Base-by-base conservation (phyloP, 441 rosid genomes). In the Capsella rubella region DNA sequence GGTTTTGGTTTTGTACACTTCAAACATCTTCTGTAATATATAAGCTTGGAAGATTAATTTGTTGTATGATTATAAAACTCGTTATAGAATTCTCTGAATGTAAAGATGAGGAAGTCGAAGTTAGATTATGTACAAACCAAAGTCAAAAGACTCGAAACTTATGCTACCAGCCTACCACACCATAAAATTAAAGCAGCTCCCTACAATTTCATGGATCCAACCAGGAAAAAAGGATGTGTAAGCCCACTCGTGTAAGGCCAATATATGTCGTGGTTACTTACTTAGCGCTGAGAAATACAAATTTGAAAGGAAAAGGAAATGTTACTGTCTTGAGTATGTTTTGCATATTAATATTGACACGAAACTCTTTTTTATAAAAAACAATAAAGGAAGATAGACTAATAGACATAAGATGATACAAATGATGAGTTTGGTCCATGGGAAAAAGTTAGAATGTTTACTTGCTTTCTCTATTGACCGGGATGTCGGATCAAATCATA, bases 361-460 rank as follows among this genome's bases (percentile, higher is more conserved):
- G 34, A 34, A 2, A 1, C 25, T 21, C 25, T n/a, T 34, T 34
- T 34, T 5, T 50, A 21, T 50, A 0, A 15, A 16, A 3, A 37
- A 37, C 0, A 2, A 10, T 10, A 10, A 16, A 57, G 45, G 16
- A 2, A 58, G 43, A 8, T 15, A 15, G 59, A 60, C 62, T 27
- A 42, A 32, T 43, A 29, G 56, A 32, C 73, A 55, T 10, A 10
- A 39, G 27, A 15, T 32, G 8, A 55, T 32, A 54, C 28, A 57
- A 34, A 69, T 35, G 58, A 70, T 70, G 47, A 57, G 73, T 57
- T 57, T 57, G 64, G 64, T 56, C 55, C 37, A 32, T 34, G 47
- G 37, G 15, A 18, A 45, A 28, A 63, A 45, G 53, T 8, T 46
- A 6, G 16, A 18, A 49, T 49, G 13, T 49, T 58, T 43, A 31